Base-by-base conservation (phyloP, 2,329 filamentous ascomycete species). In the Emericellopsis atlantica region DNA sequence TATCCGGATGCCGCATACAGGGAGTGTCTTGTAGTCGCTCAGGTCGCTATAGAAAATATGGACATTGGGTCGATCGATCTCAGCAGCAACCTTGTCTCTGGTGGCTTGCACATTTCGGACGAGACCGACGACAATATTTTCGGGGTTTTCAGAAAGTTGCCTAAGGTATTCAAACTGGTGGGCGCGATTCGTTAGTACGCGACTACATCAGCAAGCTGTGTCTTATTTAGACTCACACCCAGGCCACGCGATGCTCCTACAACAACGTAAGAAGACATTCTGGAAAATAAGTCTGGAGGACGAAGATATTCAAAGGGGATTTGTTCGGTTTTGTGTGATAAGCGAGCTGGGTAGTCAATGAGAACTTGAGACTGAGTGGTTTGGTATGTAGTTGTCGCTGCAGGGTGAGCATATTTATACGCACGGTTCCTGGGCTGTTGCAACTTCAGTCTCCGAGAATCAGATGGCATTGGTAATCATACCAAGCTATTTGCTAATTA, bases 131-230 rank as follows among this genome's bases (percentile, higher is more conserved):
- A 73, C 61, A 0, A 52, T 53, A 46, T 70, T 70, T n/a, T 49
- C 41, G 4, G 61, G 50, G 45, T 70, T 53, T 16, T 50, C 48
- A 1, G 70, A 70, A 4, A 72, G 46, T 23, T 67, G 57, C n/a
- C 52, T 54, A 23, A 76, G 44, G 49, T 74, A 69, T 44, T 64
- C 70, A 40, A 62, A 72, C 71, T 74, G 35, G 29, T n/a, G 18
- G 34, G 24, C 18, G 18, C 18, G 36, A 5, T 14, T 29, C 33
- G 14, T n/a, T 4, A 9, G 12, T 9, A 6, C 9, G 6, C 18
- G 16, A 16, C 37, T 16, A 32, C 16, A 7, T 33, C 26, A 11
- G 14, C 11, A 23, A 6, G 15, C 29, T 11, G 29, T 4, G 7
- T 31, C 3, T 9, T 10, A 12, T 4, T 6, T 7, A 29, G 6